Evolutionary conservation across 2,329 filamentous ascomycete genomes (phyloP), one percentile per base, ranked within the genome.

Genomic region (Colletotrichum sidae): DNA sequence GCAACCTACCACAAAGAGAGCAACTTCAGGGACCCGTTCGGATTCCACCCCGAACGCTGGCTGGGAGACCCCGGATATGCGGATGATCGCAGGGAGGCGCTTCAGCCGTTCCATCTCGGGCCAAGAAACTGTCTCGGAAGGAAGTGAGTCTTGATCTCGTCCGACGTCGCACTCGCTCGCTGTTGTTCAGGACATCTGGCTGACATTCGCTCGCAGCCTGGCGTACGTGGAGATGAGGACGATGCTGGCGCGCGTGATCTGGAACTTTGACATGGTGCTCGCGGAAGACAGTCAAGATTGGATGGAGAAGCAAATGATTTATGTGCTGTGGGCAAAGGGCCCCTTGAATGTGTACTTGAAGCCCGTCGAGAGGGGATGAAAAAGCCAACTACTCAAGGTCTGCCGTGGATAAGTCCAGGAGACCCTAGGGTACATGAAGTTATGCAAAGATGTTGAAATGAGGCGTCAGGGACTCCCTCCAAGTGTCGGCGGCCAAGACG

Each of bases 181-280:
- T 34, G 4, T 47, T 47, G 4, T 25, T 12, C 44, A 11, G 13
- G n/a, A 25, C 6, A 2, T 11, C 6, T 15, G 10, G 10, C 46
- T 54, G 9, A 53, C 12, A 25, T 25, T 25, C 25, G 2, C n/a
- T 2, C 2, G 37, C 6, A 69, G 77, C 61, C 75, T 83, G 35
- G 83, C 84, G 1, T 81, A 81, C 47, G 76, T 76, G 2, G 83
- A 86, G 69, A 82, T 86, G 79, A 79, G 81, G 2, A 67, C 84
- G 5, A 79, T 84, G 11, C 68, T 84, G 2, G 76, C 80, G 3
- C 76, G 78, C 5, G 55, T 86, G 11, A 69, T 86, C 4, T 83
- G 73, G 61, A 78, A 79, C 34, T 85, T 85, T 60, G 83, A 85
- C 56, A 64, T 84, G 50, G 70, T 74, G 42, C 71, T 83, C 4